Evolutionary conservation across 2,329 filamentous ascomycete genomes (phyloP).

Genomic region (Botrytis deweyae): DNA sequence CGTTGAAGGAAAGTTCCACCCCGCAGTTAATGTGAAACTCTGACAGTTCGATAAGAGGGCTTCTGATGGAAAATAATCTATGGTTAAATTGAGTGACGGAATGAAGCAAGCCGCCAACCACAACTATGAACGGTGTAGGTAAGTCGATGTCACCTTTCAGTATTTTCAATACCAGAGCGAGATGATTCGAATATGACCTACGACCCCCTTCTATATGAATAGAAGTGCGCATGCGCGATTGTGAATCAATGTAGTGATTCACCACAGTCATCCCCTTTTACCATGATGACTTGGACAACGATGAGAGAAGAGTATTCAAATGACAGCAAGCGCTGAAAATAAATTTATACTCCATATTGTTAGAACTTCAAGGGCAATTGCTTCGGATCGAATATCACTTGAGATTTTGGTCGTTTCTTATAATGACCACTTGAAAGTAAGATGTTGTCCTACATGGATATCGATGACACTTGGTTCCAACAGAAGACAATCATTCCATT

Average conservation of each 20-base stretch:
- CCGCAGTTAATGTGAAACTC: neutral
- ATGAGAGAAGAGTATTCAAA: neutral
- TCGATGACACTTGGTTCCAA: neutral
- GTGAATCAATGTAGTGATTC: neutral
- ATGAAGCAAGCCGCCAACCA: neutral
- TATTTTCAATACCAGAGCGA: neutral
- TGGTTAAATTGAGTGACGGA: neutral
- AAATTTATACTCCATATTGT: no score
- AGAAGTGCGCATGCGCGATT: neutral
- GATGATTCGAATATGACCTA: neutral
- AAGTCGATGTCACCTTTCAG: neutral
- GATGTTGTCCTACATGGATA: neutral
- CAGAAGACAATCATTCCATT: neutral
- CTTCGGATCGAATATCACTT: neutral
- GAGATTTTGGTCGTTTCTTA: neutral
- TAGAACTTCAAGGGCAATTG: fast-evolving
- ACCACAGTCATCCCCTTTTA: neutral
- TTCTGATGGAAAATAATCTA: neutral
- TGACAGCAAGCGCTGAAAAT: neutral
- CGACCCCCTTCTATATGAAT: neutral
- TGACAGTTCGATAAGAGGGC: neutral
- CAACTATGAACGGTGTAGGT: neutral
- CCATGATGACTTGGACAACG: neutral
- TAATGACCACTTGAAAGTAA: neutral
- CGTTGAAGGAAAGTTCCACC: slow-evolving; percentile 1